These are phyloP conservation scores for Flaveria linearis DNA, from an alignment of 129 eudicot genomes.

Conservation along the genomic window DNA sequence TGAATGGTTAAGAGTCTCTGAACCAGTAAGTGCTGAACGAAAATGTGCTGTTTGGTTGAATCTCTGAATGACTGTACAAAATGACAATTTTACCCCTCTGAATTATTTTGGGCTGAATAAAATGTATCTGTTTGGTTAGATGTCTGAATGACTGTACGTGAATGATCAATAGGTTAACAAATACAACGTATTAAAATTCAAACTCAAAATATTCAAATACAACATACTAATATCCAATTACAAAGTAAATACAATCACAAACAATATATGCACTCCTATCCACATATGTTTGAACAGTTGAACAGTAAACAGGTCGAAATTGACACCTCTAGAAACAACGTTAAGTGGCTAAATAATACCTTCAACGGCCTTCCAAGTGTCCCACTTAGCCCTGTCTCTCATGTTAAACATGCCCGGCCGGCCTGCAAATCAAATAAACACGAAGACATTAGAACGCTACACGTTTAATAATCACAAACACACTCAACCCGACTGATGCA, in stretches of 20 bases:
- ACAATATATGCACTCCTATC: not conserved
- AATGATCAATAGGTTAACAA: no score
- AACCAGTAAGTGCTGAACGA: no score
- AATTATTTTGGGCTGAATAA: no score
- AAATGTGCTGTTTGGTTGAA: no score
- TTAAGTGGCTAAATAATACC: slow-evolving; percentile 43
- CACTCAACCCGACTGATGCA: slow-evolving; percentile 22
- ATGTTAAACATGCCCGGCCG: slow-evolving; percentile 91
- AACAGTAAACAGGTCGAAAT: not conserved
- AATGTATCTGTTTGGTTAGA: no score
- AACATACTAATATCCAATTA: no score
- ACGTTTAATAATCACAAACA: not conserved
- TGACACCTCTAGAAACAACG: not conserved
- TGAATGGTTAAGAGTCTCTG: no score
- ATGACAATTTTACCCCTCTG: no score
- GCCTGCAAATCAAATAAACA: slow-evolving; percentile 42
- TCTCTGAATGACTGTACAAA: no score
- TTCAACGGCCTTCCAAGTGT: slow-evolving; percentile 96
- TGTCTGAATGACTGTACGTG: no score
- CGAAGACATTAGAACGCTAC: not conserved
- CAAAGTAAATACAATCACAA: not conserved
- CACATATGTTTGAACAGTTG: not conserved
- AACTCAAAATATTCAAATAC: no score
- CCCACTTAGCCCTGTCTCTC: slow-evolving; percentile 96
- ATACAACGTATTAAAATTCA: no score